A percentile compares a stretch with the other conserved stretches of the same genome.
Evolutionary conservation across 2,329 filamentous ascomycete species (phyloP).

Genomic region (Microcyclosporella mali): DNA sequence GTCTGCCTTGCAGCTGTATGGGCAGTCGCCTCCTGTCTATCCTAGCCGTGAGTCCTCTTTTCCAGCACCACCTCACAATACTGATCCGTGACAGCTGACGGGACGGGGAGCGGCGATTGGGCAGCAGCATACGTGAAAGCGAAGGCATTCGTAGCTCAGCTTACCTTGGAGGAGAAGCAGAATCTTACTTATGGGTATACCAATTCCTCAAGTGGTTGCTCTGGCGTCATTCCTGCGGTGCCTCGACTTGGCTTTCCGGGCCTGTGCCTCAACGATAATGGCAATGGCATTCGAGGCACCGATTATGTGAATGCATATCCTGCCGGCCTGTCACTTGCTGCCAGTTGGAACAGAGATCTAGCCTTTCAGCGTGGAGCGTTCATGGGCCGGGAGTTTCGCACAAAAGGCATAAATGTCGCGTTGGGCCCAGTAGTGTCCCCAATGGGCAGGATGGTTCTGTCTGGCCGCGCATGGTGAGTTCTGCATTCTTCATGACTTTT

Average conservation of each 20-base stretch:
- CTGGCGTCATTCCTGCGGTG: constrained; percentile 66
- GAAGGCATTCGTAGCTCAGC: constrained; percentile 69
- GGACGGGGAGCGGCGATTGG: constrained; percentile 68
- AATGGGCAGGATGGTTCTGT: constrained; percentile 60
- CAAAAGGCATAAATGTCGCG: constrained; percentile 68
- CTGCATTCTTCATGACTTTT: too few relatives aligned
- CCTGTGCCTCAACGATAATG: constrained; percentile 82
- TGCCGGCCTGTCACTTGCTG: constrained; percentile 69
- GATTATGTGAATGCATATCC: constrained; percentile 81
- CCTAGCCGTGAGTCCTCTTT: too few relatives aligned
- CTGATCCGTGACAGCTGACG: too few relatives aligned
- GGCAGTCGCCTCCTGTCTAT: too few relatives aligned
- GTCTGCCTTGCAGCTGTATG: too few relatives aligned
- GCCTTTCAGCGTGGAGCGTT: constrained; percentile 62
- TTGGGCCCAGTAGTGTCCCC: constrained; percentile 74
- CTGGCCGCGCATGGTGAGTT: constrained; percentile 69
- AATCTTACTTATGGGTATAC: constrained; percentile 89
- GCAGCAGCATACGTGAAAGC: constrained; percentile 69
- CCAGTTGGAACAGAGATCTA: constrained; percentile 71
- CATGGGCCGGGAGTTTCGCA: constrained; percentile 69
- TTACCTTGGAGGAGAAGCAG: constrained; percentile 84
- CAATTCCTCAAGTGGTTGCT: constrained; percentile 65
- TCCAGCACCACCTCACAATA: too few relatives aligned
- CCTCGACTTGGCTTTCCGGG: constrained; percentile 63
- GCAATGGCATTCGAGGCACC: constrained; percentile 68